These are phyloP conservation scores for Starmera pachycereana DNA, from an alignment of 805 yeast genomes.

Conservation along the genomic window DNA sequence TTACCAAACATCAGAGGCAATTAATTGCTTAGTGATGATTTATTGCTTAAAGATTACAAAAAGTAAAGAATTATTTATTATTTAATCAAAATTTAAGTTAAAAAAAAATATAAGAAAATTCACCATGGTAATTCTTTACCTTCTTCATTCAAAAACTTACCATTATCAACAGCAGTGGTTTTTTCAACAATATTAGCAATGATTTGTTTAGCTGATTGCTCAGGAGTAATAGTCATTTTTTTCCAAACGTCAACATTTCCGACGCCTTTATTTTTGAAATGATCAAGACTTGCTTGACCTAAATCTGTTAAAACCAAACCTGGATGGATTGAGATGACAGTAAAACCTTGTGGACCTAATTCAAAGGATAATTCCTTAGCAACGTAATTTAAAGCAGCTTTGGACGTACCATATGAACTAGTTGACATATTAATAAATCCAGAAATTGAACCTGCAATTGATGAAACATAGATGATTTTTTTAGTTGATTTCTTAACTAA, in stretches of 20 bases:
- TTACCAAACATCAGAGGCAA: too few relatives aligned
- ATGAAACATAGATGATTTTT: slow-evolving; percentile 14
- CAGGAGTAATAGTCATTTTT: not conserved
- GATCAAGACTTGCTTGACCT: not conserved
- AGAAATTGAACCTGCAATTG: slow-evolving; percentile 14
- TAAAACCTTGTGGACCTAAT: slow-evolving; percentile 7
- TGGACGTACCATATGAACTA: slow-evolving; percentile 19
- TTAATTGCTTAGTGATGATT: too few relatives aligned
- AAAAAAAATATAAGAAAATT: too few relatives aligned
- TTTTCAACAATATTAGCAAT: not conserved
- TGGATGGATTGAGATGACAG: slow-evolving; percentile 12
- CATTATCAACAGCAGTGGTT: not conserved
- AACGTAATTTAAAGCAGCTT: slow-evolving; percentile 21
- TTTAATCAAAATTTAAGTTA: too few relatives aligned
- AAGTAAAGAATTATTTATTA: too few relatives aligned
- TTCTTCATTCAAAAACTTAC: not conserved
- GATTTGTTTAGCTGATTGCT: not conserved
- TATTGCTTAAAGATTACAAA: too few relatives aligned
- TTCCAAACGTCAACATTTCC: not conserved
- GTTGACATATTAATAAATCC: slow-evolving; percentile 3
- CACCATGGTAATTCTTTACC: not conserved
- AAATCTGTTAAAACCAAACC: slow-evolving; percentile 3
- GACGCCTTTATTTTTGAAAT: not conserved
- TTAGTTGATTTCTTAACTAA: slow-evolving; percentile 9
- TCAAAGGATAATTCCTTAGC: slow-evolving; percentile 11